phyloP scores from a whole-genome alignment of 208 protist genomes.

The Trypanosoma congolense region DNA sequence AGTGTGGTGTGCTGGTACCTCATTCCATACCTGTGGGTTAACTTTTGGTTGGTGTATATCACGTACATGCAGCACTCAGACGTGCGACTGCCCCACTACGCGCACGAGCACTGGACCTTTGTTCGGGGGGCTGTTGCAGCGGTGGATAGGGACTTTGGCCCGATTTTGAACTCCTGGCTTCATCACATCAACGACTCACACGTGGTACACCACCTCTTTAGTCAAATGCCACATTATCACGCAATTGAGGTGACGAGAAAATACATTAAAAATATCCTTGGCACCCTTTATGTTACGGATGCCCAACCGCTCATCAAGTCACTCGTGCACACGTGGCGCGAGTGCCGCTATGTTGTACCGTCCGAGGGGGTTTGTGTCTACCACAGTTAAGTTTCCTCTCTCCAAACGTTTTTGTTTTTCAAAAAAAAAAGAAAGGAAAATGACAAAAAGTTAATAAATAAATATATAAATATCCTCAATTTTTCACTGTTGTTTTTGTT shows the following conservation, averaged over 20 bases:
- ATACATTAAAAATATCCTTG: constrained; percentile 67
- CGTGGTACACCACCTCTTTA: constrained; percentile 93
- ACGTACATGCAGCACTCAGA: constrained; percentile 94
- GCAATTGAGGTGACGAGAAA: constrained; percentile 81
- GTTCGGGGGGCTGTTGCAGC: constrained; percentile 87
- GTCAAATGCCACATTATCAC: constrained; percentile 91
- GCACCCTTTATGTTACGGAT: constrained; percentile 68
- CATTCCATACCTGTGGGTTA: constrained; percentile 82
- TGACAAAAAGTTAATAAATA: constrained; percentile 9
- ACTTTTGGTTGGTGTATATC: constrained; percentile 91
- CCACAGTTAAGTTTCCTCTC: constrained; percentile 7
- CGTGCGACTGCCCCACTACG: constrained; percentile 87
- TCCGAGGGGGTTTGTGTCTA: constrained; percentile 70
- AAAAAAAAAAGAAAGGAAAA: background rate
- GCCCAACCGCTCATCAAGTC: constrained; percentile 34
- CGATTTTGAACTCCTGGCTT: constrained; percentile 72
- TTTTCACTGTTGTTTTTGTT: background rate
- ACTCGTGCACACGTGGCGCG: constrained; percentile 41
- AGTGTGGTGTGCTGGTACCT: constrained; percentile 76
- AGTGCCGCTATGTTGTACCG: constrained; percentile 79
- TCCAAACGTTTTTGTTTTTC: background rate
- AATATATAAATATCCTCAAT: background rate
- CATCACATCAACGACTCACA: constrained; percentile 95
- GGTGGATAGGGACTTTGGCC: constrained; percentile 89
- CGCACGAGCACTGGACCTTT: constrained; percentile 90